Evolutionary conservation across 148 eudicot species (phyloP).

Genomic region (Cornus controversa): DNA sequence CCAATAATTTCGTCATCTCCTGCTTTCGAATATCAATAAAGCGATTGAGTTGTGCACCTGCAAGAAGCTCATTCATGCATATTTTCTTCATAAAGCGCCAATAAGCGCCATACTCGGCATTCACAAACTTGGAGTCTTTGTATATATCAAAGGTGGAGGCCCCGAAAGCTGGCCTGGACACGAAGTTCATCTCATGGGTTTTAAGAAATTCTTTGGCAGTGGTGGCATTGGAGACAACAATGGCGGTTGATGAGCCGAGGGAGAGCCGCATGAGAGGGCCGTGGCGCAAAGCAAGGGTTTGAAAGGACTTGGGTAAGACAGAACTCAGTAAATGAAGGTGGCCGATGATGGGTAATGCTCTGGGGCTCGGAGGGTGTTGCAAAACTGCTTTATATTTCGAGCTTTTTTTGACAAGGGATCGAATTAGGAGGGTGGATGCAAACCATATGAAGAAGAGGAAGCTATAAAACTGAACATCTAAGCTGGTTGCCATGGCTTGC

Average conservation of each 20-base stretch:
- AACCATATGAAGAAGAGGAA: constrained; percentile 12
- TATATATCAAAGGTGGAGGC: background rate
- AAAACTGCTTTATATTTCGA: background rate
- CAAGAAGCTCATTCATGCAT: constrained; percentile 21
- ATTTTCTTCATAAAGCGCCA: constrained; percentile 31
- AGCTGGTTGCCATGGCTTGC: background rate
- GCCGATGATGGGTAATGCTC: constrained; percentile 26
- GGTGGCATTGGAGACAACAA: constrained; percentile 25
- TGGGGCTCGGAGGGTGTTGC: constrained; percentile 29
- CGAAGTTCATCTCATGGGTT: constrained; percentile 20
- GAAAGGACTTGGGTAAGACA: constrained; percentile 18
- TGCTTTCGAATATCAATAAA: constrained; percentile 14
- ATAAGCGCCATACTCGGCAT: constrained; percentile 24
- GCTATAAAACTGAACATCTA: background rate
- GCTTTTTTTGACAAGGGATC: background rate
- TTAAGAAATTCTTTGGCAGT: constrained; percentile 17
- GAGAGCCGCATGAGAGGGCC: constrained; percentile 29
- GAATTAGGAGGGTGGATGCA: constrained; percentile 10
- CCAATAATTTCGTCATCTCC: constrained; percentile 19
- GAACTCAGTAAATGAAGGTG: constrained; percentile 26
- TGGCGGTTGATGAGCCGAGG: constrained; percentile 18
- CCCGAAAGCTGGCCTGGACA: background rate
- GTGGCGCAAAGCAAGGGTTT: constrained; percentile 15
- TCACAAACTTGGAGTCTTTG: constrained; percentile 14
- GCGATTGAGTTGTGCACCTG: constrained; percentile 16